Evolutionary conservation across 495 filamentous ascomycete species (phyloP).

Genomic region (Lophiostoma macrostomum): DNA sequence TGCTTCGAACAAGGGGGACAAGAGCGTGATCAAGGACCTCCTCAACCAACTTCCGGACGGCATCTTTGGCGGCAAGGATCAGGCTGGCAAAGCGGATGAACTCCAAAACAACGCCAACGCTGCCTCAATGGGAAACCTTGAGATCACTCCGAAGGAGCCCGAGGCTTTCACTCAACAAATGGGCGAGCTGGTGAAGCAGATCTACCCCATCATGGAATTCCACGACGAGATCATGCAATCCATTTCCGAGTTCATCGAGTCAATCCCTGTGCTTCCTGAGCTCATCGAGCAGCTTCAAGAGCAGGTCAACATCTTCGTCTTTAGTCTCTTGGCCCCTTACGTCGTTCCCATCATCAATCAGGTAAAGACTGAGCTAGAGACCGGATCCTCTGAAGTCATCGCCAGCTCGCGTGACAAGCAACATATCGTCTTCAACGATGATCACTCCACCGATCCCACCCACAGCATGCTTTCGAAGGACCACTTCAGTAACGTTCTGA

Average conservation of each 20-base stretch:
- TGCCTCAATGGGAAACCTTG: slow-evolving; percentile 61
- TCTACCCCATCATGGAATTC: slow-evolving; percentile 82
- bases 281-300: slow-evolving; percentile 73
- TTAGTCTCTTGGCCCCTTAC: slow-evolving; percentile 79
- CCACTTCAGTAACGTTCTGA: slow-evolving; percentile 76
- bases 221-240: slow-evolving; percentile 80
- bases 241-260: slow-evolving; percentile 72
- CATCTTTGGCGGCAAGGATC: slow-evolving; percentile 65
- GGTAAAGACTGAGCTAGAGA: slow-evolving; percentile 77
- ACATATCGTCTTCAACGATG: slow-evolving; percentile 79
- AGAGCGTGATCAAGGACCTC: slow-evolving; percentile 69
- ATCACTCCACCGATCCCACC: slow-evolving; percentile 71
- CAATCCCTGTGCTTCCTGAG: slow-evolving; percentile 74
- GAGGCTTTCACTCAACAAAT: slow-evolving; percentile 71
- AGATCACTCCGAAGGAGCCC: slow-evolving; percentile 66
- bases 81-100: slow-evolving; percentile 64
- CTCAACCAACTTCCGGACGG: slow-evolving; percentile 74
- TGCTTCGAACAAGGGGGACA: slow-evolving; percentile 51
- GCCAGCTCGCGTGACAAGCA: slow-evolving; percentile 74
- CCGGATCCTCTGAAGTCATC: slow-evolving; percentile 82
- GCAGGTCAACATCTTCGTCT: slow-evolving; percentile 76
- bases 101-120: slow-evolving; percentile 49
- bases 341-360: slow-evolving; percentile 81
- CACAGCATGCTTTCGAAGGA: slow-evolving; percentile 97
- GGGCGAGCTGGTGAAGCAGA: slow-evolving; percentile 63